Evolutionary conservation across 1,284 basidiomycete species (phyloP).

Genomic region (Moesziomyces sp.): DNA sequence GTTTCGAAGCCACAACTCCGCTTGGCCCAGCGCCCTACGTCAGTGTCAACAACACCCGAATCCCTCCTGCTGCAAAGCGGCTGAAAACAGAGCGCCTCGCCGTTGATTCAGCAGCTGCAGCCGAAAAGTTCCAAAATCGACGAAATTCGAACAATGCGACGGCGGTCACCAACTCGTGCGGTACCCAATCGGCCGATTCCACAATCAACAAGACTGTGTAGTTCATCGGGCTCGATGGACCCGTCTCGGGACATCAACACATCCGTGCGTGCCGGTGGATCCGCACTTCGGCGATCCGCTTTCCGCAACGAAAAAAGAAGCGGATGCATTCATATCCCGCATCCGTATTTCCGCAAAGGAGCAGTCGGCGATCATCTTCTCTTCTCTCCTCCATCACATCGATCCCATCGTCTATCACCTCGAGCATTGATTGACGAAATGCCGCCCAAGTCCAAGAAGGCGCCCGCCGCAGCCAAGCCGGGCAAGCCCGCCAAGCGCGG

Average conservation of each 20-base stretch:
- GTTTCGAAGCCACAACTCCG: background rate
- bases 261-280: background rate
- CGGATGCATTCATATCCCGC: background rate
- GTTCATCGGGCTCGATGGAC: background rate
- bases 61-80: background rate
- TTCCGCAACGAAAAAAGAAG: too few species aligned
- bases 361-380: background rate
- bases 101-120: background rate
- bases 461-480: conserved; percentile 19
- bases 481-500: conserved; percentile 25
- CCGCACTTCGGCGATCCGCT: background rate
- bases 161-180: background rate
- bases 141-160: background rate
- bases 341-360: background rate
- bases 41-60: background rate
- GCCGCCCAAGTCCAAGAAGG: conserved; percentile 36
- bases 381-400: conserved; percentile 2
- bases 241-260: background rate
- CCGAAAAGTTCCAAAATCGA: background rate
- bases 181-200: background rate
- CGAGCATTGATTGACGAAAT: conserved; percentile 5
- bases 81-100: background rate
- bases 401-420: conserved; percentile 1
- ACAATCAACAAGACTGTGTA: too few species aligned
- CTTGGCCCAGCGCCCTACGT: background rate